Evolutionary conservation across 306 rosid genomes (phyloP).

Genomic region (Carpinus viminea): DNA sequence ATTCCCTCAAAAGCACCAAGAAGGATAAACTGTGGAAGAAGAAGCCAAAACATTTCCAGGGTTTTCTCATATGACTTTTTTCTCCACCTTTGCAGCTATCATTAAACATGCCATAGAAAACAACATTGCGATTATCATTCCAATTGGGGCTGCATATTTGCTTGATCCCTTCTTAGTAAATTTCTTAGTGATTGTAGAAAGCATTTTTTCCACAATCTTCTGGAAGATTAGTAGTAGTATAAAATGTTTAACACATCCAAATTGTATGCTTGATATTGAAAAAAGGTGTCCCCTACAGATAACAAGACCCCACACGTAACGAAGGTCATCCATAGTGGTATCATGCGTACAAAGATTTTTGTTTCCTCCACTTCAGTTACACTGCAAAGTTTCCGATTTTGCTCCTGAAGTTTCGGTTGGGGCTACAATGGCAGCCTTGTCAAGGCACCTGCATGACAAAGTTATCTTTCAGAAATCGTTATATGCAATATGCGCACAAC

Average conservation of each 20-base stretch:
- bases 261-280: slow-evolving; percentile 32
- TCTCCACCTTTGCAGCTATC: slow-evolving; percentile 36
- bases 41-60: slow-evolving; percentile 13
- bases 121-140: slow-evolving; percentile 14
- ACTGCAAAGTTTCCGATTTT: slow-evolving; percentile 30
- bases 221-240: slow-evolving; percentile 11
- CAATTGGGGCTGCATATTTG: background rate
- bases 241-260: slow-evolving; percentile 28
- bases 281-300: slow-evolving; percentile 38
- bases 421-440: slow-evolving; percentile 38
- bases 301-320: slow-evolving; percentile 25
- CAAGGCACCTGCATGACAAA: slow-evolving; percentile 26
- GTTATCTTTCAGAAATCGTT: background rate
- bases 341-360: slow-evolving; percentile 6
- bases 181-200: background rate
- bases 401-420: slow-evolving; percentile 1
- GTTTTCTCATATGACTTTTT: background rate
- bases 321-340: slow-evolving; percentile 21
- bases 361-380: slow-evolving; percentile 39
- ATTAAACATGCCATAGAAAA: slow-evolving; percentile 35
- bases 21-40: slow-evolving; percentile 41
- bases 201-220: background rate
- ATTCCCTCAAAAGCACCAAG: slow-evolving; percentile 3
- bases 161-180: background rate
- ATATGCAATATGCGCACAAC: too few relatives aligned